These are phyloP conservation scores for Ehretia macrophylla DNA, from an alignment of 257 asterid species.

Conservation along the genomic window DNA sequence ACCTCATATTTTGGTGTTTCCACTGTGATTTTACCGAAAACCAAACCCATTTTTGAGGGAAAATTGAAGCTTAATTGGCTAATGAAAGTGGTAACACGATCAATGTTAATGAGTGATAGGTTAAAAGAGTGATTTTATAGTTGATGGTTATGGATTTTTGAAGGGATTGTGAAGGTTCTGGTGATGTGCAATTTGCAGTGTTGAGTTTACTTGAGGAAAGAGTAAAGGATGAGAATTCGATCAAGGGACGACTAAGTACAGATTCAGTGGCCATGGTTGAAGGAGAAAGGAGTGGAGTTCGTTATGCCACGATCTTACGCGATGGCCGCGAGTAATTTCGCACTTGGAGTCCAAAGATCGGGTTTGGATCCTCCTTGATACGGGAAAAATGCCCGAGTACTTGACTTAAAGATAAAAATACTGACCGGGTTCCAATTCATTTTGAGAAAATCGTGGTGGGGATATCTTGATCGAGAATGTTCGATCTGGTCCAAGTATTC, in stretches of 20 bases:
- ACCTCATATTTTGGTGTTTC: conserved; percentile 68
- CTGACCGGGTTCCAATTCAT: no score
- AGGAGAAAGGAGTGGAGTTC: conserved; percentile 14
- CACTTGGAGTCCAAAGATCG: no score
- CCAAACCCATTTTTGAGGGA: conserved; percentile 49
- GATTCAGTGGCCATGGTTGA: background rate
- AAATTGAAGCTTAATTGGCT: background rate
- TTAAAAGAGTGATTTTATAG: background rate
- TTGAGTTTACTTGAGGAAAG: background rate
- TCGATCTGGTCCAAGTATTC: no score
- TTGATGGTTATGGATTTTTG: background rate
- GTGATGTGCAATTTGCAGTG: background rate
- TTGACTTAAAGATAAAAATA: no score
- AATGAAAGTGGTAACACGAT: background rate
- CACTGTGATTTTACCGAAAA: conserved; percentile 64
- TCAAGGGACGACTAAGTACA: background rate
- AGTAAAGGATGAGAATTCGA: background rate
- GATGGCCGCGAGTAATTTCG: no score
- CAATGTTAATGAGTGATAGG: no score
- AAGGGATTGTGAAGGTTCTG: background rate
- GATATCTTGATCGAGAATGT: no score
- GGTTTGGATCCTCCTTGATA: no score
- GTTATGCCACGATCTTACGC: conserved; percentile 35
- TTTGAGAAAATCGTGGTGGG: no score
- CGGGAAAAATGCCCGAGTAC: no score